A percentile compares a stretch with the other conserved stretches of the same genome.
These are phyloP conservation scores for Rosa hybrid DNA, from an alignment of 331 rosid genomes.

Conservation along the genomic window DNA sequence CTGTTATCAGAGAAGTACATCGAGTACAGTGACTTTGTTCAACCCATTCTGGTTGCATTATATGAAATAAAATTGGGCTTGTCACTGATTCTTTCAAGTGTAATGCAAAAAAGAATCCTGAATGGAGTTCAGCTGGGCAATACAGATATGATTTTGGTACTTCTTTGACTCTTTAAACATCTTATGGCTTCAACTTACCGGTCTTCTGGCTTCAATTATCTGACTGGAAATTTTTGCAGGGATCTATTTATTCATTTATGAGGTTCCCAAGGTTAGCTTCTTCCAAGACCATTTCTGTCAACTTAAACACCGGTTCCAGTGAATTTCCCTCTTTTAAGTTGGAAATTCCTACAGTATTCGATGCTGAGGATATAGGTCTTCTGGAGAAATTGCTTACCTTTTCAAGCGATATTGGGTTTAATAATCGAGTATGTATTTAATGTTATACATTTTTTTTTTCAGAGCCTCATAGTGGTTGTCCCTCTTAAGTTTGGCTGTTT, in stretches of 20 bases:
- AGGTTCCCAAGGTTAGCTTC: slow-evolving; percentile 71
- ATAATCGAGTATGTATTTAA: slow-evolving; percentile 37
- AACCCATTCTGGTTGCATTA: slow-evolving; percentile 87
- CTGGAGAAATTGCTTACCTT: slow-evolving; percentile 49
- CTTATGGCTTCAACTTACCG: slow-evolving; percentile 2
- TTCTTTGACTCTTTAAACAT: slow-evolving; percentile 1
- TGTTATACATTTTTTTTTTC: too few relatives aligned
- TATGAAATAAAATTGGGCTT: slow-evolving; percentile 90
- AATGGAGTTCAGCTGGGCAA: slow-evolving; percentile 39
- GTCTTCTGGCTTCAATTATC: slow-evolving; percentile 1
- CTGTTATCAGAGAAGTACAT: slow-evolving; percentile 54
- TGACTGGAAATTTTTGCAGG: slow-evolving; percentile 54
- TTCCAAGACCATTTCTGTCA: slow-evolving; percentile 41
- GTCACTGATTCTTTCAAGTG: slow-evolving; percentile 61
- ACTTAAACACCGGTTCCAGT: slow-evolving; percentile 26
- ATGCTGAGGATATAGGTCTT: slow-evolving; percentile 45
- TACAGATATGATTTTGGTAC: slow-evolving; percentile 53
- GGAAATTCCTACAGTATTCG: slow-evolving; percentile 41
- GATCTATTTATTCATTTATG: slow-evolving; percentile 60
- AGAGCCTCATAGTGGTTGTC: background rate
- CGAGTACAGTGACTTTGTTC: slow-evolving; percentile 65
- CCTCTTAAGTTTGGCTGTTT: background rate
- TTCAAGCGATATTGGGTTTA: slow-evolving; percentile 42
- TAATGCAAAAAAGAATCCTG: slow-evolving; percentile 38
- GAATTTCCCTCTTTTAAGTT: slow-evolving; percentile 44